Evolutionary conservation across 2,329 filamentous ascomycete species (phyloP).

Genomic region (Fusarium staphyleae): DNA sequence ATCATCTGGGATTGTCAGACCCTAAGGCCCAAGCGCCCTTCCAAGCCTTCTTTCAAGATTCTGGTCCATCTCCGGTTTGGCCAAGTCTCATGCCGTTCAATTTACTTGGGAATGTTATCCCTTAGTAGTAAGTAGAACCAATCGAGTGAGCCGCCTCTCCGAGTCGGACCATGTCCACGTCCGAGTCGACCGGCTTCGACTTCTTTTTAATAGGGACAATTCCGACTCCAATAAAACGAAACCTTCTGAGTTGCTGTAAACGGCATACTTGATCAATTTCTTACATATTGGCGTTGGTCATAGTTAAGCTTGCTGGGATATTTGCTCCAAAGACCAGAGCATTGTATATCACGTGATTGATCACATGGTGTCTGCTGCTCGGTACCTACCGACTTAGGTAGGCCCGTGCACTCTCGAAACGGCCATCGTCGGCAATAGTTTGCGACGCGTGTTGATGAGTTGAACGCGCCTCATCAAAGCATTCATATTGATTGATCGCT

Average conservation of each 20-base stretch:
- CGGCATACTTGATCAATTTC: too few relatives aligned
- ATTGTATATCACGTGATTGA: background rate
- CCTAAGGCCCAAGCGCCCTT: background rate
- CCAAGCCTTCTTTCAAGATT: background rate
- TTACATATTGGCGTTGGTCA: too few relatives aligned
- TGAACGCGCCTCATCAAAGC: constrained; percentile 24
- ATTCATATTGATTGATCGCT: constrained; percentile 9
- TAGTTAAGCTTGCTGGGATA: too few relatives aligned
- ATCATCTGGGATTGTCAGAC: background rate
- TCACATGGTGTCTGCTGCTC: constrained; percentile 1
- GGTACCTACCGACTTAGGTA: too few relatives aligned
- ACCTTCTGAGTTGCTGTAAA: too few relatives aligned
- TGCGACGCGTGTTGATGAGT: constrained; percentile 21
- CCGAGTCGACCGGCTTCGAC: constrained; percentile 20
- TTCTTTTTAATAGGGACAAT: too few relatives aligned
- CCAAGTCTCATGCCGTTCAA: constrained; percentile 1
- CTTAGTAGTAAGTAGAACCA: constrained; percentile 16
- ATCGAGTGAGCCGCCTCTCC: constrained; percentile 21
- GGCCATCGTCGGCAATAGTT: background rate
- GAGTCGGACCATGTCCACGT: constrained; percentile 19
- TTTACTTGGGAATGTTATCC: background rate
- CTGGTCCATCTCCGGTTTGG: background rate
- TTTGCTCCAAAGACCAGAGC: too few relatives aligned
- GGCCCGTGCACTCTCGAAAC: constrained; percentile 13
- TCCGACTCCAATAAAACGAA: too few relatives aligned